phyloP scores from a whole-genome alignment of 164 flowering plant species.

The Aristolochia contorta region DNA sequence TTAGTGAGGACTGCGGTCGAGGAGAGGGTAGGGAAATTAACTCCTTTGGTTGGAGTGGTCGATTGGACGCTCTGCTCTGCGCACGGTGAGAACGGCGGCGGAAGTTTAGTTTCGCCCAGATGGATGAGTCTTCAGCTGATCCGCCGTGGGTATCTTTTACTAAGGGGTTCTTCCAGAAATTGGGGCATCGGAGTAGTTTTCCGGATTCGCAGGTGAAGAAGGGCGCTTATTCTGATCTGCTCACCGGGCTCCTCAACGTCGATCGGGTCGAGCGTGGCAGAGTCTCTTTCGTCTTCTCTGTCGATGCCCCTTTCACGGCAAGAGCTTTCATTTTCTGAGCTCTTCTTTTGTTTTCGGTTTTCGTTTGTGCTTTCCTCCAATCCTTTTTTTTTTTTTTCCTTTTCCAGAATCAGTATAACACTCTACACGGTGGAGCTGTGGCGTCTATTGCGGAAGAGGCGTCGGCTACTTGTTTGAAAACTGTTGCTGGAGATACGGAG shows the following conservation, averaged over 20 bases:
- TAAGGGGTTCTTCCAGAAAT: slow-evolving; percentile 1
- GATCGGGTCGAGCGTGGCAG: slow-evolving; percentile 27
- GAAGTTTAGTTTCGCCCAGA: too few relatives aligned
- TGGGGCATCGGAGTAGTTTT: not conserved
- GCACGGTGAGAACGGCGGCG: too few relatives aligned
- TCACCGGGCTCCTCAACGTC: slow-evolving; percentile 22
- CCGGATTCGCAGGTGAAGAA: slow-evolving; percentile 5
- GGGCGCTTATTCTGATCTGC: slow-evolving; percentile 10
- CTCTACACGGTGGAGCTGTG: slow-evolving; percentile 14
- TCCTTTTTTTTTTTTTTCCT: not conserved
- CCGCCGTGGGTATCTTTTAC: not conserved
- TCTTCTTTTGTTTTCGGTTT: not conserved
- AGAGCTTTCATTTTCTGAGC: not conserved
- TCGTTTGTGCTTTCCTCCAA: not conserved
- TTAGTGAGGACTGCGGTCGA: too few relatives aligned
- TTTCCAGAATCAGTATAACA: slow-evolving; percentile 1
- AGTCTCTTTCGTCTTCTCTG: slow-evolving; percentile 24
- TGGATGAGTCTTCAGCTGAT: not conserved
- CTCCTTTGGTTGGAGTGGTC: too few relatives aligned
- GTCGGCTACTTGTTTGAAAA: slow-evolving; percentile 7
- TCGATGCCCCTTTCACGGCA: slow-evolving; percentile 22
- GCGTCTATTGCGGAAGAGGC: slow-evolving; percentile 4
- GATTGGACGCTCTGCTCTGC: too few relatives aligned
- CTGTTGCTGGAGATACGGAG: slow-evolving; percentile 6
- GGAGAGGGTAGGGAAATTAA: too few relatives aligned